Evolutionary conservation across 192 early-diverging fungal species (phyloP).

Genomic region (Coemansia sp.): DNA sequence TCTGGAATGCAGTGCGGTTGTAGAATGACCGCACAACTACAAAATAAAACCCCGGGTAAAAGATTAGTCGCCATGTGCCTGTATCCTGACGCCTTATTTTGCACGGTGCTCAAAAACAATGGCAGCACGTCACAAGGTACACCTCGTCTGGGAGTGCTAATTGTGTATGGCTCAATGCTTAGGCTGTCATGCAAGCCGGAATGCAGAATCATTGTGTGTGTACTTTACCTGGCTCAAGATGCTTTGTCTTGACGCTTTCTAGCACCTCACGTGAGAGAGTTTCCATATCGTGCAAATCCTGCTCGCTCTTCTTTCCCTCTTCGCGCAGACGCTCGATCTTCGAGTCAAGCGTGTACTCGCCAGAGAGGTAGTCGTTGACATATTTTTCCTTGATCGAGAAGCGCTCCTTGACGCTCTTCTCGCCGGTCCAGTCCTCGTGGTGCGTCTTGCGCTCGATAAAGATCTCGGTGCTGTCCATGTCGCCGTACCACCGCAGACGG

Average conservation of each 20-base stretch:
- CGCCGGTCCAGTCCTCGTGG: constrained; percentile 89
- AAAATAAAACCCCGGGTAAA: constrained; percentile 17
- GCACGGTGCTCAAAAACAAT: background rate
- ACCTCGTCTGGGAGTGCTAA: background rate
- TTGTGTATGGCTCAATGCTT: background rate
- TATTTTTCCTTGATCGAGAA: constrained; percentile 94
- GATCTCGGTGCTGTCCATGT: constrained; percentile 79
- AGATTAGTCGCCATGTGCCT: background rate
- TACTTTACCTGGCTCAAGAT: constrained; percentile 59
- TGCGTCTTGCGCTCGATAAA: constrained; percentile 99
- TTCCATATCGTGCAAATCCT: constrained; percentile 72
- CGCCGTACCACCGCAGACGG: constrained; percentile 94
- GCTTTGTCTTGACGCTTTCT: constrained; percentile 62
- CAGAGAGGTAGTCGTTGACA: constrained; percentile 82
- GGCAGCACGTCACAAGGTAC: background rate
- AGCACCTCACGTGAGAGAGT: constrained; percentile 73
- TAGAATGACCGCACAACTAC: constrained; percentile 85
- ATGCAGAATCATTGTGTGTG: background rate
- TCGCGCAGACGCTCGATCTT: constrained; percentile 75
- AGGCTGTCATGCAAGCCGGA: background rate
- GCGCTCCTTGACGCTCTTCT: constrained; percentile 85
- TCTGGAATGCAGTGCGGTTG: constrained; percentile 97
- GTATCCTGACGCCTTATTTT: background rate
- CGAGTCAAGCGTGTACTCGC: constrained; percentile 71
- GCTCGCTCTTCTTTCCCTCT: constrained; percentile 66